A percentile compares a stretch with the other conserved stretches of the same genome.
Evolutionary conservation across 2,329 filamentous ascomycete genomes (phyloP).

Genomic region (Neonectria ditissima): DNA sequence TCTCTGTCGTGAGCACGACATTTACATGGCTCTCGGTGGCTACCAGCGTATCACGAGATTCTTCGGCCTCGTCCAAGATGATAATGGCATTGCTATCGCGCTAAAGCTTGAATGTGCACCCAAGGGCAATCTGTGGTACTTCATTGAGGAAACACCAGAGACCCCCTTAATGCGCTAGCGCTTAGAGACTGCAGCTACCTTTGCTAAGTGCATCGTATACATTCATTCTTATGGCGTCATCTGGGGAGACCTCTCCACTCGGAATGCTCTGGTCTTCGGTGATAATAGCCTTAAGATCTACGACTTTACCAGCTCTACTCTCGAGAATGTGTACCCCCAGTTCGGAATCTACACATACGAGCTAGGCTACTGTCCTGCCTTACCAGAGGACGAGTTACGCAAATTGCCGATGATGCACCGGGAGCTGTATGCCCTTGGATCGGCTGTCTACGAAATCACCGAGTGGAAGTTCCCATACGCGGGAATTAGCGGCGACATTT

Average conservation of each 20-base stretch:
- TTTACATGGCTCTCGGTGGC: conserved; percentile 14
- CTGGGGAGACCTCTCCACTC: conserved; percentile 18
- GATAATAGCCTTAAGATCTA: conserved; percentile 13
- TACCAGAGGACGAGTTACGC: conserved; percentile 13
- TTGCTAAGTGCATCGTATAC: conserved; percentile 3
- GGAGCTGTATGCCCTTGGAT: conserved; percentile 22
- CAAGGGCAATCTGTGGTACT: conserved; percentile 18
- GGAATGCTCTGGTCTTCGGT: conserved; percentile 8
- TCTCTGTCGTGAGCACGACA: conserved; percentile 19
- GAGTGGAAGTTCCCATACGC: conserved; percentile 18
- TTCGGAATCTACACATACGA: conserved; percentile 23
- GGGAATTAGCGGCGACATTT: conserved; percentile 14
- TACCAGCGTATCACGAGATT: conserved; percentile 14
- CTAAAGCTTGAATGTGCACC: conserved; percentile 13
- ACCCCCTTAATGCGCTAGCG: conserved; percentile 7
- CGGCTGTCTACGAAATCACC: conserved; percentile 18
- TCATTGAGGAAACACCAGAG: conserved; percentile 9
- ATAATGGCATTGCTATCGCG: conserved; percentile 10
- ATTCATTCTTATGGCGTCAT: conserved; percentile 16
- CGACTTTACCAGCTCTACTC: conserved; percentile 9
- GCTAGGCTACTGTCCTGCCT: conserved; percentile 18
- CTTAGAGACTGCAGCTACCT: neutral
- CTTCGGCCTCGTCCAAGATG: conserved; percentile 13
- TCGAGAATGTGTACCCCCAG: conserved; percentile 12
- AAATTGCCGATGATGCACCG: conserved; percentile 13